These are phyloP conservation scores for Gossypium schwendimanii DNA, from an alignment of 441 rosid species.

Conservation along the genomic window DNA sequence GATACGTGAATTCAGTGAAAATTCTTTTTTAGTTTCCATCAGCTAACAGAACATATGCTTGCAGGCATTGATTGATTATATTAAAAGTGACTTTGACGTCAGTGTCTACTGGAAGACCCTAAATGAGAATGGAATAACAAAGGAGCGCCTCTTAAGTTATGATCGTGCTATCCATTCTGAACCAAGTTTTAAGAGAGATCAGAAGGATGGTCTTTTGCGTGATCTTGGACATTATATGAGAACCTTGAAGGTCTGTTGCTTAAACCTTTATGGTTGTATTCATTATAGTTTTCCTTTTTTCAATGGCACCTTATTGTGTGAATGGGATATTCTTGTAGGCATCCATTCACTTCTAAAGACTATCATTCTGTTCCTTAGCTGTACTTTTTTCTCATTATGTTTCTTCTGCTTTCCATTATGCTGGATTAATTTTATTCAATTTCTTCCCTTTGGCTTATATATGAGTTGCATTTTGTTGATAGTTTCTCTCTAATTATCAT, in stretches of 20 bases:
- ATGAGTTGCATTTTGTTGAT: background rate
- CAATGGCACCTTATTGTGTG: constrained; percentile 6
- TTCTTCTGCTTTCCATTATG: constrained; percentile 2
- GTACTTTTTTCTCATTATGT: background rate
- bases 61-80: constrained; percentile 86
- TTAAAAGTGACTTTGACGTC: constrained; percentile 72
- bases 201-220: constrained; percentile 78
- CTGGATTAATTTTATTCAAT: constrained; percentile 9
- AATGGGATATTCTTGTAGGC: background rate
- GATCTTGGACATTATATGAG: constrained; percentile 96
- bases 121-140: constrained; percentile 88
- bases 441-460: constrained; percentile 6
- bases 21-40: constrained; percentile 6
- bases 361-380: background rate
- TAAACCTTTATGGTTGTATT: constrained; percentile 7
- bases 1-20: constrained; percentile 14
- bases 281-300: constrained; percentile 7
- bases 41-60: constrained; percentile 16
- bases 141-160: constrained; percentile 88
- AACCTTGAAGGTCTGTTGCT: constrained; percentile 73
- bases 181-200: constrained; percentile 74
- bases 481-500: constrained; percentile 15
- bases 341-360: background rate
- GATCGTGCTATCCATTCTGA: constrained; percentile 93
- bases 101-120: constrained; percentile 92